phyloP scores from a whole-genome alignment of 2,329 filamentous ascomycete species.

The Westerdykella sp. region DNA sequence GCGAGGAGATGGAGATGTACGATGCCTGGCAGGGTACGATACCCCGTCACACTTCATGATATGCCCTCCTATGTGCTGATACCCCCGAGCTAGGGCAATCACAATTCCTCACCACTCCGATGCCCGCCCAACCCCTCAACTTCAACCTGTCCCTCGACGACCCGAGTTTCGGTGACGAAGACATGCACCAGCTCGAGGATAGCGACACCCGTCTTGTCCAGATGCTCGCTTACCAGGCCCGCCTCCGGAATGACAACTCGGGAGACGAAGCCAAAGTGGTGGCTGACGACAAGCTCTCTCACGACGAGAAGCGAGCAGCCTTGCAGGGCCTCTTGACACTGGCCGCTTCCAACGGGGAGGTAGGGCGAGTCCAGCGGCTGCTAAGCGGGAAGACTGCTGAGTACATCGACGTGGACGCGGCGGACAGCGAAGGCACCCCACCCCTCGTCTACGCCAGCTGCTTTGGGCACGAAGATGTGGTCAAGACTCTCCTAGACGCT shows the following conservation, averaged over 20 bases:
- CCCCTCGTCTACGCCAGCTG: conserved; percentile 96
- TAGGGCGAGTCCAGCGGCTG: conserved; percentile 70
- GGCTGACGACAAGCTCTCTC: conserved; percentile 64
- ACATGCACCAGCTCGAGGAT: conserved; percentile 54
- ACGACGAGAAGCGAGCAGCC: conserved; percentile 70
- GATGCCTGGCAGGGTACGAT: conserved; percentile 91
- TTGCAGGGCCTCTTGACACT: conserved; percentile 87
- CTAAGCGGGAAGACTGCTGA: conserved; percentile 65
- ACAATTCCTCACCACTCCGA: conserved; percentile 84
- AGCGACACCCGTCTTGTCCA: conserved; percentile 87
- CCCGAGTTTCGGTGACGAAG: conserved; percentile 63
- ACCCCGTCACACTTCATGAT: conserved; percentile 17
- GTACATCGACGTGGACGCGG: conserved; percentile 77
- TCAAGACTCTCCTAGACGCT: conserved; percentile 73
- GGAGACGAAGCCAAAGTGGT: conserved; percentile 74
- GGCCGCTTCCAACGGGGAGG: conserved; percentile 93
- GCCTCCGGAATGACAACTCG: conserved; percentile 64
- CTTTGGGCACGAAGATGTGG: conserved; percentile 90
- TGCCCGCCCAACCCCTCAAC: conserved; percentile 73
- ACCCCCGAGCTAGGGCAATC: conserved; percentile 65
- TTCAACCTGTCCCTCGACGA: conserved; percentile 85
- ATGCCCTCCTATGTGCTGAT: conserved; percentile 5
- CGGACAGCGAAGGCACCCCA: conserved; percentile 93
- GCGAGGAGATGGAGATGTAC: conserved; percentile 90
- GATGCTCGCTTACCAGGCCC: conserved; percentile 93